Percentiles rank a stretch among this genome's conserved stretches.
Conservation (phyloP, 2,329 filamentous ascomycete genomes). For the Fusarium coicis region DNA sequence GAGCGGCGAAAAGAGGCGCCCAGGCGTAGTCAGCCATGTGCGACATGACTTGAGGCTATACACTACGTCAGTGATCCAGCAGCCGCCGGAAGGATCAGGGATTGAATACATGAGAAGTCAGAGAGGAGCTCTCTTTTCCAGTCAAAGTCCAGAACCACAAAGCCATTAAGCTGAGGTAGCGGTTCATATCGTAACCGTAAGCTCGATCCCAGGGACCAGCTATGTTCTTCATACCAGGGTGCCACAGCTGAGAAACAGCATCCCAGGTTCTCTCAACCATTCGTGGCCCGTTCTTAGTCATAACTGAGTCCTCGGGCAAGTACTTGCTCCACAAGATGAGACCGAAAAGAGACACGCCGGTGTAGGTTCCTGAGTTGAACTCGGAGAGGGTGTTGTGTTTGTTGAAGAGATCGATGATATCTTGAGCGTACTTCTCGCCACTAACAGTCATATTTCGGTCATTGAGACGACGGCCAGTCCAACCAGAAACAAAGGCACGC, state of each 20-base stretch:
- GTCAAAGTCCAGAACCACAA: conserved; percentile 68
- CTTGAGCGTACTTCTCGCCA: conserved; percentile 65
- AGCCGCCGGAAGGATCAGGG: fast-evolving
- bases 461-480: conserved; percentile 64
- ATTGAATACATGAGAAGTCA: conserved; percentile 1
- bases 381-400: conserved; percentile 67
- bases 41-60: conserved; percentile 62
- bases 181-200: conserved; percentile 73
- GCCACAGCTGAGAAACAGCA: conserved; percentile 63
- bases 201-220: conserved; percentile 73
- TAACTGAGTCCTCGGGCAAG: conserved; percentile 62
- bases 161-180: conserved; percentile 67
- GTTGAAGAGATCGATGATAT: conserved; percentile 67
- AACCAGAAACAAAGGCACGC: conserved; percentile 70
- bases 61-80: fast-evolving
- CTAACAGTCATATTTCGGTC: conserved; percentile 68
- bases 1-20: conserved; percentile 65
- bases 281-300: conserved; percentile 60
- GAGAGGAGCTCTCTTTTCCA: conserved; percentile 57
- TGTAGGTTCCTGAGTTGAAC: conserved; percentile 72
- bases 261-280: conserved; percentile 67
- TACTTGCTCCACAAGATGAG: conserved; percentile 71
- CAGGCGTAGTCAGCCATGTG: conserved; percentile 70
- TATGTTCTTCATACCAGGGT: conserved; percentile 68
- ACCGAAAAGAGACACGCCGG: conserved; percentile 69